Conservation (phyloP, 2,329 filamentous ascomycete species). For the Aspergillus terreus region DNA sequence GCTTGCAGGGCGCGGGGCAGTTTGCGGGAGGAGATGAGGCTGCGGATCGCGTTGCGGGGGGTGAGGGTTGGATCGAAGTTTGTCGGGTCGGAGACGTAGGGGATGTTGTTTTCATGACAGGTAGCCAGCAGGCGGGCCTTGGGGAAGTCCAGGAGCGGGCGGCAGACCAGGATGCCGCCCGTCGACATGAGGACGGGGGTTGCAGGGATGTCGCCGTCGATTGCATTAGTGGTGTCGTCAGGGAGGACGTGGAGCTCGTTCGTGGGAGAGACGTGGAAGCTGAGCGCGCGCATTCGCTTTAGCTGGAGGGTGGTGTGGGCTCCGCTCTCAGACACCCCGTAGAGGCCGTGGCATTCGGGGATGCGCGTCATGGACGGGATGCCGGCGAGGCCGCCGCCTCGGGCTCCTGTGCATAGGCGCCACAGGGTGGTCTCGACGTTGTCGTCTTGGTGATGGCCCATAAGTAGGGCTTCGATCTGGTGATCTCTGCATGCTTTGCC, state of each 20-base stretch:
- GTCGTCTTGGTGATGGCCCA: constrained; percentile 87
- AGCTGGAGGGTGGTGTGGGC: constrained; percentile 32
- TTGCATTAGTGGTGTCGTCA: not conserved
- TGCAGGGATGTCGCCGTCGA: not conserved
- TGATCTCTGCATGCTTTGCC: constrained; percentile 56
- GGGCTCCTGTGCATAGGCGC: constrained; percentile 66
- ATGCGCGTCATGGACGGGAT: constrained; percentile 65
- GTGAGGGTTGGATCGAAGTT: constrained; percentile 77
- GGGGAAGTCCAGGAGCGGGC: constrained; percentile 46
- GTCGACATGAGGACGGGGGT: constrained; percentile 21
- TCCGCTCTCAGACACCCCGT: constrained; percentile 67
- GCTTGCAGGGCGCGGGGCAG: constrained; percentile 70
- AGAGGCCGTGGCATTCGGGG: constrained; percentile 77
- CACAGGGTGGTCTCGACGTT: constrained; percentile 86
- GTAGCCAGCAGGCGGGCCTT: constrained; percentile 64
- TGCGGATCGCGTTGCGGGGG: constrained; percentile 72
- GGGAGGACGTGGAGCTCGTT: not conserved
- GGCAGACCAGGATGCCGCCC: constrained; percentile 34
- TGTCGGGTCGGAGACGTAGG: constrained; percentile 81
- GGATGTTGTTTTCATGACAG: constrained; percentile 65
- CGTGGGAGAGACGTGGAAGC: not conserved
- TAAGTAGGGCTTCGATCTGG: constrained; percentile 59
- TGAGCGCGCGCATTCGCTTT: not conserved
- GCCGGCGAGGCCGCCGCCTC: constrained; percentile 66
- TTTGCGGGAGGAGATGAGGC: constrained; percentile 55